Base-by-base conservation (phyloP, 2,329 filamentous ascomycete species). In the Aspergillus candidus region DNA sequence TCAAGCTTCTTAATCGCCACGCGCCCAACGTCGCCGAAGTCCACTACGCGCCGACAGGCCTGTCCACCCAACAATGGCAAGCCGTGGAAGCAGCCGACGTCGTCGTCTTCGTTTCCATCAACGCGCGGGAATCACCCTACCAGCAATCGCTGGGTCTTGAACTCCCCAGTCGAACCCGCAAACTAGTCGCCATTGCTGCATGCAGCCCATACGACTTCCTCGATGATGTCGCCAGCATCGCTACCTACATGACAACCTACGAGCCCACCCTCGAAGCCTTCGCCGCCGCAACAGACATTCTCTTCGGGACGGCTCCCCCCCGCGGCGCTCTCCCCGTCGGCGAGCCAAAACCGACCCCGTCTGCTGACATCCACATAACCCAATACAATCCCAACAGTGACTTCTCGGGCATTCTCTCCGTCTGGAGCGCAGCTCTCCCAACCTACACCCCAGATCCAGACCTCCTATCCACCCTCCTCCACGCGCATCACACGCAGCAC, bases 181-280 rank as follows among this genome's bases (percentile, higher is more conserved):
- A 57, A 7, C 37, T 70, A 32, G 62, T 72, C 35, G 54, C 60
- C 10, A 57, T 73, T 48, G 70, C 69, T 27, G 68, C 65, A 4
- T 69, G 67, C 44, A 68, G 62, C 49, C 69, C 70, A 2, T 72
- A 72, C 43, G 71, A 73, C 46, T 71, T 73, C 18, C 52, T 72
- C 4, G 58, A 68, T 15, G 61, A 62, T 8, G 44, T 46, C 1
- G 8, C 22, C 2, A 52, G 51, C 6, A 58, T 70, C 27, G 59
- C 60, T 40, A 72, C 70, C 13, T 72, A 72, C 39, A 60, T 73
- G 30, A 53, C 67, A 5, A 72, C 66, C 5, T 72, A 72, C 40
- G 70, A 73, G 40, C 70, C 70, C 11, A 73, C 67, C 0, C 40
- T 61, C 11, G 66, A 69, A 36, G 69, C 70, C 3, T 72, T 72